phyloP scores from a whole-genome alignment of 202 grass and related monocot genomes.

The Saccharum hybrid region DNA sequence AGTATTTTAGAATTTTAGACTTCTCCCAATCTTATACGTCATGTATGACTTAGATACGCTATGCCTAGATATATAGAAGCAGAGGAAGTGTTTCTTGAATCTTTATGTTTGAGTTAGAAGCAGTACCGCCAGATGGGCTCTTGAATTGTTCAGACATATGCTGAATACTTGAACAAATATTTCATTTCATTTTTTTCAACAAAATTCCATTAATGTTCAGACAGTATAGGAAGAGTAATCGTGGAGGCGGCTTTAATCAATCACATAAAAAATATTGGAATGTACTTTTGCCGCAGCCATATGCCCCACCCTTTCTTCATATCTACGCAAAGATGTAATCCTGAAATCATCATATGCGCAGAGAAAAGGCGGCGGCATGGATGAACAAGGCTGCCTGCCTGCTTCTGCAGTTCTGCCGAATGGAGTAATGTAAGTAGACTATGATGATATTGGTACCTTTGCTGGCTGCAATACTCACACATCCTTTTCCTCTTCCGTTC shows the following conservation, averaged over 20 bases:
- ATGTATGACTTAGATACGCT: too few relatives aligned
- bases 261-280: neutral
- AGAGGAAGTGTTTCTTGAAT: too few relatives aligned
- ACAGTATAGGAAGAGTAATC: neutral
- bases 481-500: constrained; percentile 7
- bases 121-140: too few relatives aligned
- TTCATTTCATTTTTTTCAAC: neutral
- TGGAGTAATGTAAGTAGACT: constrained; percentile 30
- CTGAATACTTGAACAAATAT: neutral
- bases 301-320: constrained; percentile 42
- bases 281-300: constrained; percentile 2
- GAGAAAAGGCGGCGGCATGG: constrained; percentile 31
- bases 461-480: constrained; percentile 15
- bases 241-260: constrained; percentile 35
- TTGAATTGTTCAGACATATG: neutral
- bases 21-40: too few relatives aligned
- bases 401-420: neutral
- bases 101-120: too few relatives aligned
- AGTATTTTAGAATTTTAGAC: too few relatives aligned
- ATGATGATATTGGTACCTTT: constrained; percentile 39
- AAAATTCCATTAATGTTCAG: too few relatives aligned
- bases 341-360: constrained; percentile 18
- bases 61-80: too few relatives aligned
- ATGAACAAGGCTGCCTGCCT: constrained; percentile 33
- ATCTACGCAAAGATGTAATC: constrained; percentile 44